Evolutionary conservation across 179 eudicot genomes (phyloP), one percentile per base, ranked within the genome.

Genomic region (Heliamphora pulchella): DNA sequence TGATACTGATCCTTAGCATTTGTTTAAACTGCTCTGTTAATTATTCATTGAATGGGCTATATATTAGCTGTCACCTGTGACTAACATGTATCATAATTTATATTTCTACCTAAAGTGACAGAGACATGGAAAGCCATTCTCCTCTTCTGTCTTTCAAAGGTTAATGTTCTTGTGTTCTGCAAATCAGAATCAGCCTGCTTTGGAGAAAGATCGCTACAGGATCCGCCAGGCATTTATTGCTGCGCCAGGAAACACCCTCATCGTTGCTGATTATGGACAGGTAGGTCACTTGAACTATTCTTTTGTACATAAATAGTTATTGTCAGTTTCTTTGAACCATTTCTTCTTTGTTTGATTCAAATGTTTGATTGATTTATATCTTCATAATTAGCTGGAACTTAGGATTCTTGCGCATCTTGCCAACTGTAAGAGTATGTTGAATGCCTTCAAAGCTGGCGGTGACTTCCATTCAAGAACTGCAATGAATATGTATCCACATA

Each of bases 211-310:
- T 71, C 86, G 99, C 74, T 96, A 96, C 83, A 96, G 94, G 89
- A 96, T 96, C 58, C 97, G 99, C 66, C 94, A 92, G 81, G 98
- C 99, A 74, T 96, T 96, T 85, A 83, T 94, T 86, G 97, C 99
- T 81, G 83, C 92, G 73, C 96, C 94, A 15, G 99, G 98, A 70
- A 96, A 96, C 81, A 90, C 97, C 3, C 90, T 96, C 65, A 86
- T 96, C 71, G 99, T 96, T 86, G 99, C 99, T 84, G 99, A 96
- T 88, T 96, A 96, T 83, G 99, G 99, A 80, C 99, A 96, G 96
- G 99, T 92, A 71, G 72, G 13, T 43, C 15, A 8, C 48, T 8
- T 43, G 14, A 74, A 9, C 39, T 4, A 9, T 1, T 22, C 20
- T 61, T 55, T 17, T 76, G 13, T n/a, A 5, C 59, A 1, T 71